phyloP scores from a whole-genome alignment of 2,329 filamentous ascomycete species.

The Emydomyces testavorans region DNA sequence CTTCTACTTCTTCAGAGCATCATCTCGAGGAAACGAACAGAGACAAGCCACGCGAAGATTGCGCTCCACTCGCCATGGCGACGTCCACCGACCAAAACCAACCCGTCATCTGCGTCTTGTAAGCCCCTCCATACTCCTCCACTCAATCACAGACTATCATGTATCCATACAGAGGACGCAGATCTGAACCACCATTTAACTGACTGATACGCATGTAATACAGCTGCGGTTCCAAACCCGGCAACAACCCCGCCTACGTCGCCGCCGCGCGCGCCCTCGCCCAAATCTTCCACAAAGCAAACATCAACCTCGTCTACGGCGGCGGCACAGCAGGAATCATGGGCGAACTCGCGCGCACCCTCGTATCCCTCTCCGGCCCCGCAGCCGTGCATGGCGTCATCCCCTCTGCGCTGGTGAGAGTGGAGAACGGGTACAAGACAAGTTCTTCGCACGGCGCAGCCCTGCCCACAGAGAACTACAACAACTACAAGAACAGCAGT shows the following conservation, averaged over 20 bases:
- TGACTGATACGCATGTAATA: too few relatives aligned
- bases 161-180: too few relatives aligned
- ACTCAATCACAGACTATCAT: too few relatives aligned
- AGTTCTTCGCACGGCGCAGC: too few relatives aligned
- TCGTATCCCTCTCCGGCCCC: slow-evolving; percentile 72
- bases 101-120: slow-evolving; percentile 81
- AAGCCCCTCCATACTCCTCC: slow-evolving; percentile 22
- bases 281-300: slow-evolving; percentile 58
- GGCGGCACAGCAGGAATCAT: slow-evolving; percentile 91
- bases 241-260: slow-evolving; percentile 61
- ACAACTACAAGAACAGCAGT: too few relatives aligned
- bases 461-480: too few relatives aligned
- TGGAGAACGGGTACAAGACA: slow-evolving; percentile 43
- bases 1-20: too few relatives aligned
- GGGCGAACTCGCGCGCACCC: slow-evolving; percentile 80
- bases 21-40: too few relatives aligned
- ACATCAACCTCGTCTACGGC: slow-evolving; percentile 82
- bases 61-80: not conserved
- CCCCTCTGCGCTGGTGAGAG: slow-evolving; percentile 67
- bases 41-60: too few relatives aligned
- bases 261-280: slow-evolving; percentile 68
- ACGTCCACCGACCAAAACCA: slow-evolving; percentile 24
- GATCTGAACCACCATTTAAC: too few relatives aligned
- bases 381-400: slow-evolving; percentile 85
- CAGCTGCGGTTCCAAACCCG: slow-evolving; percentile 70